phyloP scores from a whole-genome alignment of 73 alveolate genomes.

The Uronychia binucleata region DNA sequence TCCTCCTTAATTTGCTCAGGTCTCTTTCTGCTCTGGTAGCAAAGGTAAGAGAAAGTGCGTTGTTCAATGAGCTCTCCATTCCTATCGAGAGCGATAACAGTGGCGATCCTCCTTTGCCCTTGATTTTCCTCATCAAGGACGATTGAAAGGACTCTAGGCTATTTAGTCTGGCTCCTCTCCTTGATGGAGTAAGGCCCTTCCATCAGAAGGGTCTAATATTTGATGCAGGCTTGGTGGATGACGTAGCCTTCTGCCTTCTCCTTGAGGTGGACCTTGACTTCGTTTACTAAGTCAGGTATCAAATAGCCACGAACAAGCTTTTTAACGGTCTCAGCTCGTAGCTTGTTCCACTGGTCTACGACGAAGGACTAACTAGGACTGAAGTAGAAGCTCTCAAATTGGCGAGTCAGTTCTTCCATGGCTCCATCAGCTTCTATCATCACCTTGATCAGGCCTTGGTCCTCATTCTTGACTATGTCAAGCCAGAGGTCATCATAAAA shows the following conservation, averaged over 20 bases:
- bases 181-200: conserved; percentile 37
- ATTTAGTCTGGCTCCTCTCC: conserved; percentile 4
- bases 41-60: conserved; percentile 1
- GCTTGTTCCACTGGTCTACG: conserved; percentile 13
- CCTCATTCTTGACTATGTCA: conserved; percentile 36
- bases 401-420: background rate
- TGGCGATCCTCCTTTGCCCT: background rate
- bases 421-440: conserved; percentile 17
- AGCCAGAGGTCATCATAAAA: conserved; percentile 47
- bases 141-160: conserved; percentile 7
- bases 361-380: background rate
- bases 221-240: conserved; percentile 14
- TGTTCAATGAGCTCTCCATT: conserved; percentile 49
- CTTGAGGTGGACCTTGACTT: conserved; percentile 22
- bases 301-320: conserved; percentile 5
- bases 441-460: conserved; percentile 39
- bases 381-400: background rate
- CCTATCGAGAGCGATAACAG: conserved; percentile 36
- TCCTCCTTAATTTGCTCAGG: background rate
- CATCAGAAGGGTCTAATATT: conserved; percentile 7
- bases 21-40: background rate
- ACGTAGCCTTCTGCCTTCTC: conserved; percentile 38
- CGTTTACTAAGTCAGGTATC: conserved; percentile 11
- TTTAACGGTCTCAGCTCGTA: conserved; percentile 12
- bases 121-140: conserved; percentile 32